These are phyloP conservation scores for Mycena capillaripes DNA, from an alignment of 768 basidiomycete species.

Conservation along the genomic window DNA sequence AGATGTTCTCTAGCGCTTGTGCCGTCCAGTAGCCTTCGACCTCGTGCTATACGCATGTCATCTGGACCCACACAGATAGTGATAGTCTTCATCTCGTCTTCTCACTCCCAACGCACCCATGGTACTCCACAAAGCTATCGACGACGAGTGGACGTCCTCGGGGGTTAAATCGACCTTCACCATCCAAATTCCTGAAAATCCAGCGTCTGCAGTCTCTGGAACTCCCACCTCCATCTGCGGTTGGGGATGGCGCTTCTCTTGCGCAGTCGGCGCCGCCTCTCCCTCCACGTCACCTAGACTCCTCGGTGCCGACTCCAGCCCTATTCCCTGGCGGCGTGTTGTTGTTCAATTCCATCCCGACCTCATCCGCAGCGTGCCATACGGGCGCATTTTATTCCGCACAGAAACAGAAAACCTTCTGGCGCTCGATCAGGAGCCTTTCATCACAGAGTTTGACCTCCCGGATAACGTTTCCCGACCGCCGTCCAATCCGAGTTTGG, in stretches of 20 bases:
- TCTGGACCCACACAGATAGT: background rate
- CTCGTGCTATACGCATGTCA: background rate
- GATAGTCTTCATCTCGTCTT: background rate
- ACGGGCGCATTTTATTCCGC: slow-evolving; percentile 10
- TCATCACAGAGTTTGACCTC: background rate
- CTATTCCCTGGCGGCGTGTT: slow-evolving; percentile 11
- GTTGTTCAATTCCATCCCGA: slow-evolving; percentile 22
- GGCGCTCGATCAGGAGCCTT: background rate
- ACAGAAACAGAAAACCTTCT: background rate
- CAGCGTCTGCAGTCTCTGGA: background rate
- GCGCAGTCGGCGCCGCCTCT: background rate
- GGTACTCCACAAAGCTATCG: slow-evolving; percentile 5
- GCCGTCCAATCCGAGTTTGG: background rate
- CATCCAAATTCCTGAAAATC: slow-evolving; percentile 8
- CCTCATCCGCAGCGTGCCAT: background rate
- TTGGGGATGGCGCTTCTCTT: slow-evolving; percentile 28
- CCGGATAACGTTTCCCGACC: background rate
- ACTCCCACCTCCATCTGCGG: slow-evolving; percentile 20
- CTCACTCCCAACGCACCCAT: background rate
- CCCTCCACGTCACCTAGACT: background rate
- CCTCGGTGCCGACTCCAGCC: background rate
- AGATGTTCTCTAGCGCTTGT: background rate
- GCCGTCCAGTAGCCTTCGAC: background rate
- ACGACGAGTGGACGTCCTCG: slow-evolving; percentile 27
- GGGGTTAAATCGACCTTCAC: slow-evolving; percentile 31